Conservation (phyloP, 2,329 filamentous ascomycete genomes). For the Cladosporium sp. region DNA sequence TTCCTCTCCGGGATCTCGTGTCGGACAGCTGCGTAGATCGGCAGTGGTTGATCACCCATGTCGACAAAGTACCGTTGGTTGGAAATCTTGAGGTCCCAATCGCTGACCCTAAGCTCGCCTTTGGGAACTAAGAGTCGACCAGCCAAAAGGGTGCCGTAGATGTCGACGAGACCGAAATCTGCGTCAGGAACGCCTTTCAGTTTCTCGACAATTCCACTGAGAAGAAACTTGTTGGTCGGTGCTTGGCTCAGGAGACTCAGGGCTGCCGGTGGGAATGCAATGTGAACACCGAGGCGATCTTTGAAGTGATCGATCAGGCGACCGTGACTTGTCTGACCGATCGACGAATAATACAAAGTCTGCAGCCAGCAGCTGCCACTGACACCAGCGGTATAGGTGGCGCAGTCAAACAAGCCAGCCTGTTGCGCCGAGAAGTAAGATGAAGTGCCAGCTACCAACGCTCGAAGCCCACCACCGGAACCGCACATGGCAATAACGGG, state of each 20-base stretch:
- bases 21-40: slow-evolving; percentile 92
- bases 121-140: slow-evolving; percentile 81
- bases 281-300: slow-evolving; percentile 76
- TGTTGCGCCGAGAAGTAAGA: slow-evolving; percentile 81
- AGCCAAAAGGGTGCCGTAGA: slow-evolving; percentile 83
- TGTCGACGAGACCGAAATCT: slow-evolving; percentile 85
- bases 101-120: slow-evolving; percentile 72
- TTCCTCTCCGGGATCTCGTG: slow-evolving; percentile 77
- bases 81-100: slow-evolving; percentile 83
- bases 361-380: slow-evolving; percentile 97
- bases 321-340: slow-evolving; percentile 64
- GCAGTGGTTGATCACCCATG: slow-evolving; percentile 76
- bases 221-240: slow-evolving; percentile 87
- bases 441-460: slow-evolving; percentile 84
- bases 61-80: slow-evolving; percentile 75
- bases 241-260: slow-evolving; percentile 77
- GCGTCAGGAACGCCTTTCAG: slow-evolving; percentile 75
- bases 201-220: slow-evolving; percentile 88
- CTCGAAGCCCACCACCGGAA: slow-evolving; percentile 85
- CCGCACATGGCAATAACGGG: slow-evolving; percentile 92
- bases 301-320: slow-evolving; percentile 82
- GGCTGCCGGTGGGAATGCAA: slow-evolving; percentile 85
- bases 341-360: slow-evolving; percentile 76
- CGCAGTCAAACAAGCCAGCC: slow-evolving; percentile 86
- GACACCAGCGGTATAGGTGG: slow-evolving; percentile 92